Evolutionary conservation across 2,329 filamentous ascomycete species (phyloP).

Genomic region (Huntiella moniliformis): DNA sequence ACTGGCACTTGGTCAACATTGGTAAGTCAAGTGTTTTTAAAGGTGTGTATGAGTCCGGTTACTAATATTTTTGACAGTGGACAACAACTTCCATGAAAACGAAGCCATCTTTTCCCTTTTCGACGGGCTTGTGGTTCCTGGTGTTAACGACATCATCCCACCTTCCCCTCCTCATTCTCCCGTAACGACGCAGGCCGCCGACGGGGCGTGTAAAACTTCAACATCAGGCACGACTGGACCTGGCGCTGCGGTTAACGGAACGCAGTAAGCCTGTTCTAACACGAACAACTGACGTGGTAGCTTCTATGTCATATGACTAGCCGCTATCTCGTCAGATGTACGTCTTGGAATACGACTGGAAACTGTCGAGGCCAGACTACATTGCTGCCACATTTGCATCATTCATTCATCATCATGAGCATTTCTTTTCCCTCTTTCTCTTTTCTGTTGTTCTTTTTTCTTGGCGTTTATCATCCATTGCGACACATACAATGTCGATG

Average conservation of each 20-base stretch:
- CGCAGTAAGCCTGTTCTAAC: slow-evolving; percentile 2
- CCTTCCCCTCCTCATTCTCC: slow-evolving; percentile 7
- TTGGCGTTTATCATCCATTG: not conserved
- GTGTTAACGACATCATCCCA: slow-evolving; percentile 28
- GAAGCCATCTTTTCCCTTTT: slow-evolving; percentile 73
- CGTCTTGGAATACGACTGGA: too few species aligned
- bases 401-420: not conserved
- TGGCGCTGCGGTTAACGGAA: slow-evolving; percentile 9
- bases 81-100: slow-evolving; percentile 89
- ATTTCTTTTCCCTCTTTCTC: not conserved
- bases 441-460: not conserved
- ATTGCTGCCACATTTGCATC: not conserved
- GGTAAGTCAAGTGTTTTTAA: slow-evolving; percentile 33
- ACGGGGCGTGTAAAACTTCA: not conserved
- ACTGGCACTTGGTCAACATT: slow-evolving; percentile 90
- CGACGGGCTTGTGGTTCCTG: slow-evolving; percentile 51
- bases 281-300: too few species aligned
- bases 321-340: too few species aligned
- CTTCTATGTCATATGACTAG: too few species aligned
- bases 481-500: not conserved
- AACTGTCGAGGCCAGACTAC: too few species aligned
- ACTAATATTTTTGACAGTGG: slow-evolving; percentile 31
- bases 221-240: slow-evolving; percentile 1
- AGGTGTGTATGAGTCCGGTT: not conserved
- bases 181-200: slow-evolving; percentile 8